phyloP scores from a whole-genome alignment of 306 rosid genomes.

The Pueraria montana region DNA sequence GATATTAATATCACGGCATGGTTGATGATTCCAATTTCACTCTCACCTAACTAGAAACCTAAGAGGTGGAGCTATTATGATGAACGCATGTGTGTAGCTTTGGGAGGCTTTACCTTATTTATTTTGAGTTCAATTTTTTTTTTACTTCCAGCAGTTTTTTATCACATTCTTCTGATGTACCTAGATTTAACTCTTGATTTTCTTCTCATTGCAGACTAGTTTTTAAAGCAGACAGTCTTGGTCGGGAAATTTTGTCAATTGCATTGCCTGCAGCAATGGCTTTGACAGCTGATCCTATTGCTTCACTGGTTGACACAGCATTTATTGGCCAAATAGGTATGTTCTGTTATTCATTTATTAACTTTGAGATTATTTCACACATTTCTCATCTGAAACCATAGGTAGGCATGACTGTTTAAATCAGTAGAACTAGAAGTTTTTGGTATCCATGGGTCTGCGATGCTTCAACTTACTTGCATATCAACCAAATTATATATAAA shows the following conservation, averaged over 20 bases:
- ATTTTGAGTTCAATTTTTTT: neutral
- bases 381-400: slow-evolving; percentile 9
- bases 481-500: slow-evolving; percentile 2
- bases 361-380: slow-evolving; percentile 12
- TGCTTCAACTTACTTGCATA: slow-evolving; percentile 31
- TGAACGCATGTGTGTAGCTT: neutral
- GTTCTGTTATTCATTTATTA: slow-evolving; percentile 6
- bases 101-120: neutral
- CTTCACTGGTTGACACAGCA: slow-evolving; percentile 92
- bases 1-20: neutral
- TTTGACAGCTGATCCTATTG: slow-evolving; percentile 93
- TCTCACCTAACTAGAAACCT: neutral
- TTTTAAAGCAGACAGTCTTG: slow-evolving; percentile 70
- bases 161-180: slow-evolving; percentile 2
- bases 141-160: neutral
- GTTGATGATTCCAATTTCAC: neutral
- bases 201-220: slow-evolving; percentile 48
- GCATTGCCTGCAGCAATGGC: slow-evolving; percentile 96
- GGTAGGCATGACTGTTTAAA: neutral
- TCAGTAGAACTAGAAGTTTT: neutral
- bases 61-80: slow-evolving; percentile 9
- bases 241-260: slow-evolving; percentile 78
- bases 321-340: slow-evolving; percentile 94
- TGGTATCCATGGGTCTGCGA: neutral
- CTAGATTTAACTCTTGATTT: slow-evolving; percentile 35